A percentile compares a stretch with the other conserved stretches of the same genome.
These are phyloP conservation scores for Kwoniella pini DNA, from an alignment of 768 basidiomycete species.

Conservation along the genomic window DNA sequence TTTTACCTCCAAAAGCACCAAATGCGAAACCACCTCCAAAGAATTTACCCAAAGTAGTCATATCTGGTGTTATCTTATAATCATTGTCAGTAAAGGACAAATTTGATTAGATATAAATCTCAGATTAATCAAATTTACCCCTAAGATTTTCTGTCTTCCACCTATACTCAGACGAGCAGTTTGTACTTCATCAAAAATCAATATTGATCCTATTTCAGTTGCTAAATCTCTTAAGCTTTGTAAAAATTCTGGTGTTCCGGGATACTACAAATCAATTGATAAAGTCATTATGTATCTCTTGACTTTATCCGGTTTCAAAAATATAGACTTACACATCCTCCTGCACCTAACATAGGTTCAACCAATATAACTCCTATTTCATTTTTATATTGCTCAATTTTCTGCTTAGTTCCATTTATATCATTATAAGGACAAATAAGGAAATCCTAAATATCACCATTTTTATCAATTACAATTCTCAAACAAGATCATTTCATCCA, in stretches of 20 bases:
- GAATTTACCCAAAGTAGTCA: conserved; percentile 33
- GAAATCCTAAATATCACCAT: no score
- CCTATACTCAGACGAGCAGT: conserved; percentile 19
- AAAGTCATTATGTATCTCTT: no score
- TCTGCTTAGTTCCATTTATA: not conserved
- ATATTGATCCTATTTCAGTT: conserved; percentile 15
- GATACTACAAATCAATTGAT: conserved; percentile 6
- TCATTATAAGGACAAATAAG: conserved; percentile 31
- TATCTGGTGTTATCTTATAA: conserved; percentile 15
- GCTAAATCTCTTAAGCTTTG: conserved; percentile 9
- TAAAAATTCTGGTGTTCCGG: conserved; percentile 25
- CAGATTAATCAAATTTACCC: not conserved
- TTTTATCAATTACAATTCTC: not conserved
- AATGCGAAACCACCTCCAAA: conserved; percentile 34
- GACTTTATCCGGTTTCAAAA: no score
- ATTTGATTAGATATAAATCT: not conserved
- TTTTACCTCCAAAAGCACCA: conserved; percentile 28
- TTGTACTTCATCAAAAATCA: conserved; percentile 37
- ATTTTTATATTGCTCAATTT: not conserved
- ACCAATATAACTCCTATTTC: conserved; percentile 23
- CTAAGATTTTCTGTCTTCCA: conserved; percentile 14
- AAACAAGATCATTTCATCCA: not conserved
- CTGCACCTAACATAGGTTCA: conserved; percentile 30
- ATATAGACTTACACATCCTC: conserved; percentile 13
- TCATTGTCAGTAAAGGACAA: not conserved